Percentiles rank a stretch among this genome's conserved stretches.
Conservation (phyloP, 2,329 filamentous ascomycete species). For the Xenoacremonium recifei region DNA sequence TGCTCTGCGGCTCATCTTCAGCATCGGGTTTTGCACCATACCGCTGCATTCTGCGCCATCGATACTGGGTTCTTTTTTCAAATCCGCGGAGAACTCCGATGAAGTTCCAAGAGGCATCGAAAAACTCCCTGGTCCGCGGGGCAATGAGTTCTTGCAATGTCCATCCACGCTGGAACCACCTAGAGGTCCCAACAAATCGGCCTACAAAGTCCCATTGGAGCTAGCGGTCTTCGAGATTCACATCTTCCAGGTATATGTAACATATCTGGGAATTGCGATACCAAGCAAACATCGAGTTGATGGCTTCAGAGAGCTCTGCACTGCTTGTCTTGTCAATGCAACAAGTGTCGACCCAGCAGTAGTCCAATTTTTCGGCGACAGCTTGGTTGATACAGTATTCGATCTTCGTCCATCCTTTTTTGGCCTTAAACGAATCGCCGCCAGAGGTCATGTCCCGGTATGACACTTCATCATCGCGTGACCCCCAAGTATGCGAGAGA, state of each 20-base stretch:
- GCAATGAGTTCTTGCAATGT: not conserved
- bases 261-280: conserved; percentile 11
- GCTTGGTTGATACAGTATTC: conserved; percentile 8
- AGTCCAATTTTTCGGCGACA: conserved; percentile 2
- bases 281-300: conserved; percentile 21
- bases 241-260: conserved; percentile 14
- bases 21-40: not conserved
- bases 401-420: conserved; percentile 12
- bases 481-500: conserved; percentile 6
- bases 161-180: not conserved
- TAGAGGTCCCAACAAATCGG: not conserved
- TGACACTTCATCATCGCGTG: conserved; percentile 5
- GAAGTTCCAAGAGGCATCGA: not conserved
- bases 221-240: not conserved
- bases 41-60: not conserved
- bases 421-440: not conserved
- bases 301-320: conserved; percentile 14
- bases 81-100: not conserved
- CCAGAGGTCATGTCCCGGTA: conserved; percentile 6
- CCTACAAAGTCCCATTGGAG: not conserved
- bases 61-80: not conserved
- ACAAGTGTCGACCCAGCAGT: conserved; percentile 18
- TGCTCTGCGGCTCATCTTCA: not conserved
- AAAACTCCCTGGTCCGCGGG: not conserved
- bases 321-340: conserved; percentile 20